A percentile compares a stretch with the other conserved stretches of the same genome.
These are phyloP conservation scores for Artemisia annua DNA, from an alignment of 129 eudicot genomes.

Conservation along the genomic window DNA sequence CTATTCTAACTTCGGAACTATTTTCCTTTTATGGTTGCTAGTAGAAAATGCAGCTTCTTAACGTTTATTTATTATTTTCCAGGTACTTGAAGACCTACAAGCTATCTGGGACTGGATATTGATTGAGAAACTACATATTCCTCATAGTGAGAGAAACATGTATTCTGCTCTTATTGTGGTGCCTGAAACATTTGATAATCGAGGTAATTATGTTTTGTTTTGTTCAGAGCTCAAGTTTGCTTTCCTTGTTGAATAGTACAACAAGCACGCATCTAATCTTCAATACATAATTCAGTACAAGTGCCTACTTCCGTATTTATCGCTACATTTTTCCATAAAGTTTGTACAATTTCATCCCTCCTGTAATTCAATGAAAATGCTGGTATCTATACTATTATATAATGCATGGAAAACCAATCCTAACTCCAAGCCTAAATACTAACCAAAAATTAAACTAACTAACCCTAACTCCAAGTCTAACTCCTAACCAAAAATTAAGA, in stretches of 20 bases:
- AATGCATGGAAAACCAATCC: too few relatives aligned
- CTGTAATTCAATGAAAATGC: too few relatives aligned
- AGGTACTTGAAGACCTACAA: constrained; percentile 92
- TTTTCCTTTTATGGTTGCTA: too few relatives aligned
- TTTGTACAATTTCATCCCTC: too few relatives aligned
- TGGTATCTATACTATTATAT: too few relatives aligned
- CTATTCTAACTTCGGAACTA: too few relatives aligned
- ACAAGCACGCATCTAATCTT: background rate
- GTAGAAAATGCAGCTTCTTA: background rate
- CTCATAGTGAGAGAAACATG: constrained; percentile 61
- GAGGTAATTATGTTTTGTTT: constrained; percentile 49
- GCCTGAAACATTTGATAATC: constrained; percentile 94
- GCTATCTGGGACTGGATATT: constrained; percentile 98
- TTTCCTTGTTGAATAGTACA: constrained; percentile 11
- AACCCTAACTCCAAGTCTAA: too few relatives aligned
- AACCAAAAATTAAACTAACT: too few relatives aligned
- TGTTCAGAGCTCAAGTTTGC: background rate
- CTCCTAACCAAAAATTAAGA: too few relatives aligned
- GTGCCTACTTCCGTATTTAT: background rate
- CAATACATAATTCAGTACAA: background rate
- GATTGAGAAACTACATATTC: constrained; percentile 71
- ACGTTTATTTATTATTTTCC: constrained; percentile 20
- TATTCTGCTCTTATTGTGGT: constrained; percentile 85
- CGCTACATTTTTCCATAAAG: too few relatives aligned
- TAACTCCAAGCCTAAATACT: too few relatives aligned